A percentile compares a stretch with the other conserved stretches of the same genome.
phyloP scores from a whole-genome alignment of 768 basidiomycete species.

The Mrakia gelida region DNA sequence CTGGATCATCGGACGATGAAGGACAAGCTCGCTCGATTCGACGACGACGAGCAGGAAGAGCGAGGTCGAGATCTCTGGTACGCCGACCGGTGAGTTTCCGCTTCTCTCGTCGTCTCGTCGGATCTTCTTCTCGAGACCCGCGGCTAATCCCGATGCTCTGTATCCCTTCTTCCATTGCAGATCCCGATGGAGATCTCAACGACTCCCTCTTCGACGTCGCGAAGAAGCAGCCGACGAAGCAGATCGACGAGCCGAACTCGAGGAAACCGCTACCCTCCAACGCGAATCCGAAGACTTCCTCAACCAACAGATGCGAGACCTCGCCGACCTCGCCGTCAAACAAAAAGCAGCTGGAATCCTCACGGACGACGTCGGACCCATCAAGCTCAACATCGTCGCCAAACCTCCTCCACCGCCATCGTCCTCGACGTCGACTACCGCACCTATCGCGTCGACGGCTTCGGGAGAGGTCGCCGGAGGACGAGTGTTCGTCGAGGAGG shows the following conservation, averaged over 20 bases:
- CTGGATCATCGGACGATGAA: conserved; percentile 68
- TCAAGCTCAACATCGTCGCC: conserved; percentile 72
- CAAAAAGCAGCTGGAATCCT: conserved; percentile 86
- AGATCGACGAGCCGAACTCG: conserved; percentile 73
- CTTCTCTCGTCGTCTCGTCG: background rate
- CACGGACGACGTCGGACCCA: conserved; percentile 76
- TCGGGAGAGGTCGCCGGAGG: conserved; percentile 41
- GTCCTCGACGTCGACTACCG: conserved; percentile 15
- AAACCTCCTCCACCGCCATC: conserved; percentile 39
- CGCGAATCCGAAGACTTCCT: conserved; percentile 91
- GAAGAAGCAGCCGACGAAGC: conserved; percentile 77
- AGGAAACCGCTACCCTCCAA: conserved; percentile 66
- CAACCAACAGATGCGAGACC: conserved; percentile 89
- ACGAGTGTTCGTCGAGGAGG: conserved; percentile 80
- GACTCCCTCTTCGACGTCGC: conserved; percentile 58
- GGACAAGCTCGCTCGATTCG: conserved; percentile 71
- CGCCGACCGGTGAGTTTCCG: conserved; percentile 66
- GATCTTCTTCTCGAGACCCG: background rate
- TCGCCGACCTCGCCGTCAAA: conserved; percentile 84
- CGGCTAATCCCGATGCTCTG: too few species aligned
- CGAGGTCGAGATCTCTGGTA: conserved; percentile 91
- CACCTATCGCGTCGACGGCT: background rate
- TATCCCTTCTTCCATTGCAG: conserved; percentile 47
- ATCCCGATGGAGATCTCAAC: conserved; percentile 76
- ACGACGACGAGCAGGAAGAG: conserved; percentile 86